Percentiles rank a stretch among this genome's conserved stretches.
Evolutionary conservation across 345 rosid species (phyloP).

Genomic region (Salix caprea): DNA sequence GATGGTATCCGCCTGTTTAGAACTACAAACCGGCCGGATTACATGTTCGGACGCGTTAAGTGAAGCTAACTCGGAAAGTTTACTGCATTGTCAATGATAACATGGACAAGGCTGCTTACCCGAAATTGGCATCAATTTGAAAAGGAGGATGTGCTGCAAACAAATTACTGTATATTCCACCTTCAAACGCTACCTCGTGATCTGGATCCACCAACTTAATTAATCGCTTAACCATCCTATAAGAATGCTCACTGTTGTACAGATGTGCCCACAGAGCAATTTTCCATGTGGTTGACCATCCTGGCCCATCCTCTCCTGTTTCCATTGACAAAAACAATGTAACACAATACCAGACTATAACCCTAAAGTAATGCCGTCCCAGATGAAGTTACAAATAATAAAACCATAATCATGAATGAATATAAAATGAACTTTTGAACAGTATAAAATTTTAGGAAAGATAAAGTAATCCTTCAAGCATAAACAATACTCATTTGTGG

Average conservation of each 20-base stretch:
- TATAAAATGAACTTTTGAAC: background rate
- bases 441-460: background rate
- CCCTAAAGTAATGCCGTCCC: background rate
- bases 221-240: conserved; percentile 66
- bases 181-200: conserved; percentile 50
- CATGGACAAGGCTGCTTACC: background rate
- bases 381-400: background rate
- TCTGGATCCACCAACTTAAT: conserved; percentile 67
- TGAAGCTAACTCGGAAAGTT: background rate
- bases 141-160: conserved; percentile 96
- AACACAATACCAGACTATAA: background rate
- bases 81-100: background rate
- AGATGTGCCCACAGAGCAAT: conserved; percentile 83
- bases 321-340: background rate
- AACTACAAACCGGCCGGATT: too few relatives aligned
- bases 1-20: conserved; percentile 1
- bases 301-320: conserved; percentile 90
- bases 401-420: background rate
- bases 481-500: background rate
- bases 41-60: too few relatives aligned
- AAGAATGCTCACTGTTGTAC: conserved; percentile 56
- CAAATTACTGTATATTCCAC: conserved; percentile 83
- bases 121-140: conserved; percentile 51
- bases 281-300: conserved; percentile 95
- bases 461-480: background rate